These are phyloP conservation scores for Dissoconium aciculare DNA, from an alignment of 2,329 filamentous ascomycete species.

Conservation along the genomic window DNA sequence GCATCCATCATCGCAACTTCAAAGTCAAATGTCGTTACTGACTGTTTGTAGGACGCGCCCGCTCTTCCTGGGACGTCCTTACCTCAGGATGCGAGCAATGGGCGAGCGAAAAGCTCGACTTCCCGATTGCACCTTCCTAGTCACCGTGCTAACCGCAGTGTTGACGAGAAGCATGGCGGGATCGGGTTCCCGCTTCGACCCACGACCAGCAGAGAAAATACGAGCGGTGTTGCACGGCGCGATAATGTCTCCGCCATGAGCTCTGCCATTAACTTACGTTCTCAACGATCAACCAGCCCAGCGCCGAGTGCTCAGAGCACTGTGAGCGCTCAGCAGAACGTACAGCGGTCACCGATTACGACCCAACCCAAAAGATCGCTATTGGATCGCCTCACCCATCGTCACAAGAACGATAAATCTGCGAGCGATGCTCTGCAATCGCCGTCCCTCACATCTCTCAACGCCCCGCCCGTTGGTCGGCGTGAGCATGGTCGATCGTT, in stretches of 20 bases:
- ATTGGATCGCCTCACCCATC: conserved; percentile 39
- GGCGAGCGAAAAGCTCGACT: conserved; percentile 25
- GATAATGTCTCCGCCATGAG: conserved; percentile 30
- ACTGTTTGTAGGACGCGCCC: too few species aligned
- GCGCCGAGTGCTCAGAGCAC: conserved; percentile 59
- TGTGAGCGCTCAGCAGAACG: conserved; percentile 32
- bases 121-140: conserved; percentile 50
- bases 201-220: conserved; percentile 62
- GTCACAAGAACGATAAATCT: conserved; percentile 31
- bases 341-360: conserved; percentile 45
- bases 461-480: conserved; percentile 21
- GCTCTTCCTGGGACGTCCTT: too few species aligned
- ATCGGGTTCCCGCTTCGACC: conserved; percentile 48
- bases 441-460: conserved; percentile 25
- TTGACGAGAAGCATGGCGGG: conserved; percentile 38
- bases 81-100: conserved; percentile 19
- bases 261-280: conserved; percentile 36
- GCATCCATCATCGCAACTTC: too few species aligned
- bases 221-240: conserved; percentile 43
- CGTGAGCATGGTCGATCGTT: conserved; percentile 3
- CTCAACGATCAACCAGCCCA: conserved; percentile 59
- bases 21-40: too few species aligned
- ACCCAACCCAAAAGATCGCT: conserved; percentile 34
- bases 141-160: conserved; percentile 53
- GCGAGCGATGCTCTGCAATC: conserved; percentile 27